A percentile compares a stretch with the other conserved stretches of the same genome.
phyloP scores from a whole-genome alignment of 495 filamentous ascomycete genomes.

The Cercophora newfieldiana region DNA sequence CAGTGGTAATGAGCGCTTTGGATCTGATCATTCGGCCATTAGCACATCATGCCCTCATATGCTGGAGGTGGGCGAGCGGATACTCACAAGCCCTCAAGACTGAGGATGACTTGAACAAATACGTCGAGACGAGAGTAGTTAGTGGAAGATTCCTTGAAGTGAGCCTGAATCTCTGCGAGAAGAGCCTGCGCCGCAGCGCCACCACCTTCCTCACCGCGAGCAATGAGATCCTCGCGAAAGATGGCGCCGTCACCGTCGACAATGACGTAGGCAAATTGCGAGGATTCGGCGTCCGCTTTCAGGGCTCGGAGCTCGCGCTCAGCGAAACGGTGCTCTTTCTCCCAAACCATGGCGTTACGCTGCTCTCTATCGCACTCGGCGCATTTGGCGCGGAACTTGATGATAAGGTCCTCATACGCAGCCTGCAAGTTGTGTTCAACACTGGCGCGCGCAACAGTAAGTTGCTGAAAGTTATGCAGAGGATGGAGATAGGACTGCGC shows the following conservation, averaged over 20 bases:
- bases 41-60: too few species aligned
- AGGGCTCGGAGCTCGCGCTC: constrained; percentile 27
- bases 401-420: constrained; percentile 19
- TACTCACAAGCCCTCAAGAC: constrained; percentile 32
- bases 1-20: constrained; percentile 20
- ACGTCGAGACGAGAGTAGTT: constrained; percentile 26
- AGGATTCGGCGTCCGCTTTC: constrained; percentile 25
- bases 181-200: constrained; percentile 31
- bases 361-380: constrained; percentile 28
- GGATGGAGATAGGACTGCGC: constrained; percentile 15
- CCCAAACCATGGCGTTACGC: constrained; percentile 29
- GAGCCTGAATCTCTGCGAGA: constrained; percentile 24
- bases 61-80: too few species aligned
- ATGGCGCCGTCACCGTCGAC: constrained; percentile 38
- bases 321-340: constrained; percentile 24
- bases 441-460: not conserved
- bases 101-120: constrained; percentile 34
- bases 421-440: constrained; percentile 13
- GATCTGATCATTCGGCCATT: too few species aligned
- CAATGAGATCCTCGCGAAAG: constrained; percentile 33
- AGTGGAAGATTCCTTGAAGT: constrained; percentile 15
- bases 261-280: constrained; percentile 31
- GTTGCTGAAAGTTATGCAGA: constrained; percentile 5
- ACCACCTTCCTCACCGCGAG: constrained; percentile 34
- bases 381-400: constrained; percentile 22